Conservation (phyloP, 441 rosid genomes). For the Biscutella laevigata region DNA sequence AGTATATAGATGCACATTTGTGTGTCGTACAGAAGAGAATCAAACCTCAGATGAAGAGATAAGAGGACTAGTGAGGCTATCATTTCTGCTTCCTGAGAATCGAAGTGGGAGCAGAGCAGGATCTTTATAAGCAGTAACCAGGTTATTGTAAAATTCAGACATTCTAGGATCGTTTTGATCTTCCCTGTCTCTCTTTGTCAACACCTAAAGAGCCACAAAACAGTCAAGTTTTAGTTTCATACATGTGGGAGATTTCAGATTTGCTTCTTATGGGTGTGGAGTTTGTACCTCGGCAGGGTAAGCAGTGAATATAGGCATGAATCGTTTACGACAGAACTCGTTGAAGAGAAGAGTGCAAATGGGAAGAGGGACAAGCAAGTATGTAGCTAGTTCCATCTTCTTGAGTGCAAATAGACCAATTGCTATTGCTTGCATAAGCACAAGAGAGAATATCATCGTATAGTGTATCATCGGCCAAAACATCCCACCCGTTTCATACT, state of each 20-base stretch:
- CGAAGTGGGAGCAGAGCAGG: slow-evolving; percentile 65
- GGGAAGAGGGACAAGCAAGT: slow-evolving; percentile 69
- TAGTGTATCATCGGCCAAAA: slow-evolving; percentile 95
- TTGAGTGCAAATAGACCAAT: slow-evolving; percentile 71
- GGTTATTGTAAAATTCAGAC: slow-evolving; percentile 43
- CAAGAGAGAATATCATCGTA: slow-evolving; percentile 77
- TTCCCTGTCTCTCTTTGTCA: slow-evolving; percentile 67
- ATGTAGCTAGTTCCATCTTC: slow-evolving; percentile 67
- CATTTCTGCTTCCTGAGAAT: slow-evolving; percentile 37
- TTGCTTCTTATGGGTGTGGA: not conserved
- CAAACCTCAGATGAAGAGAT: slow-evolving; percentile 39
- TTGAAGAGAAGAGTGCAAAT: slow-evolving; percentile 77
- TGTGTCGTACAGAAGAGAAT: slow-evolving; percentile 14
- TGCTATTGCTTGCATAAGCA: slow-evolving; percentile 90
- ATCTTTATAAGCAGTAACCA: slow-evolving; percentile 68
- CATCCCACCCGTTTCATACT: slow-evolving; percentile 81
- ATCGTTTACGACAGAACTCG: slow-evolving; percentile 92
- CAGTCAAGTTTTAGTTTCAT: not conserved
- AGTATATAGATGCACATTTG: slow-evolving; percentile 10
- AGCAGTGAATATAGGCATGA: slow-evolving; percentile 67
- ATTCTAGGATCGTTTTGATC: slow-evolving; percentile 49
- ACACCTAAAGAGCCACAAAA: slow-evolving; percentile 37
- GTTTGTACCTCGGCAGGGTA: slow-evolving; percentile 75
- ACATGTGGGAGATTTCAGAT: not conserved
- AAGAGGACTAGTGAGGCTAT: slow-evolving; percentile 58